Base-by-base conservation (phyloP, 495 filamentous ascomycete species). In the Daldinia decipiens region DNA sequence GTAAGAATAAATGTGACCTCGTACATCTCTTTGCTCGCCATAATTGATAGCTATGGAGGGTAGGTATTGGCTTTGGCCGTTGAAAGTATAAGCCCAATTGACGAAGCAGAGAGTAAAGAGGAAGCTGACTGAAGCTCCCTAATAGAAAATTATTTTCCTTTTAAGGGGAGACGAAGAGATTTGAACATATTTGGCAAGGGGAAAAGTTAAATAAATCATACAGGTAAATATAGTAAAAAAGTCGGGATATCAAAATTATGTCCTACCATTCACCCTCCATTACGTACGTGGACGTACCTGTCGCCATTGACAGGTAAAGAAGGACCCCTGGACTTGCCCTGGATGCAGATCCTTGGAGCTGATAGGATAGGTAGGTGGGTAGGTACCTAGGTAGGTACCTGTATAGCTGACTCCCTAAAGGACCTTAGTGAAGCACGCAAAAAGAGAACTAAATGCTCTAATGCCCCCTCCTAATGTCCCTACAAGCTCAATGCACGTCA, bases 251-350 rank as follows among this genome's bases (percentile, higher is more conserved):
- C 39, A 7, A 40, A 40, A 40, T 40, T 40, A 40, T 40, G 39
- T 40, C 39, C 5, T 40, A 40, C 39, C 39, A 40, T 40, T 17
- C n/a, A 40, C 39, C 39, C 39, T 40, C 39, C 39, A 40, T 40
- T 40, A 40, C 39, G 39, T 40, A 40, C 39, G 15, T 40, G 15
- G 39, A 40, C 39, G n/a, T 40, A 17, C 39, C 15, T 40, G 39
- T 40, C 9, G 39, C 39, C 21, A 24, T 24, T 24, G 21, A 1
- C 21, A 24, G 21, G 21, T 24, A 24, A 24, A 39, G 38, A 39
- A 39, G 38, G 38, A 39, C 38, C 38, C 15, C 39, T 40, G 39
- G 7, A 17, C n/a, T 40, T 17, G n/a, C 15, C n/a, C n/a, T 36
- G 4, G 34, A 13, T 36, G 34, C 2, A 36, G 34, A 36, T 40